phyloP scores from a whole-genome alignment of 169 alveolate species.

The Besnoitia besnoiti region DNA sequence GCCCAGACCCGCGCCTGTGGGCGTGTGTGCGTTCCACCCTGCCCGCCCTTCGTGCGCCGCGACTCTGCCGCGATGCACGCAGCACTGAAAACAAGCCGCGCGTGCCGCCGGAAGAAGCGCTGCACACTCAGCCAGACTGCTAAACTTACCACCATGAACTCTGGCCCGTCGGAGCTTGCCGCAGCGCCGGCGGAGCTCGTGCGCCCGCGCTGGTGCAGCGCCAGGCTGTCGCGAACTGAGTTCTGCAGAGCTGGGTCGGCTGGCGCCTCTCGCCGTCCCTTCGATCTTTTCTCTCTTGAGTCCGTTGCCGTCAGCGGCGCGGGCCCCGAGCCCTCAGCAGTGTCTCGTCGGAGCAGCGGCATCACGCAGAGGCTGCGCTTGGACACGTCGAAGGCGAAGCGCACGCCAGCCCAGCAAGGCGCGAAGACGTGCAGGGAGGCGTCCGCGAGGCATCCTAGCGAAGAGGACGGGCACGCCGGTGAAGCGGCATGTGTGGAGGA shows the following conservation, averaged over 20 bases:
- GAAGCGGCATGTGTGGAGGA: too few species aligned
- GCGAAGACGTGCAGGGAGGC: neutral
- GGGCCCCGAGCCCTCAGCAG: neutral
- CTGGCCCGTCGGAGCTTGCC: neutral
- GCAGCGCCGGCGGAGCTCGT: neutral
- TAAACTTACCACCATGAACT: neutral
- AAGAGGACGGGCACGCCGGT: too few species aligned
- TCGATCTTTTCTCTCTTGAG: neutral
- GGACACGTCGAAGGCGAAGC: neutral
- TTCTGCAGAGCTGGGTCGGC: neutral
- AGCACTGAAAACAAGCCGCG: too few species aligned
- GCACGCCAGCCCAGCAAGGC: conserved; percentile 26
- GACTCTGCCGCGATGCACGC: too few species aligned
- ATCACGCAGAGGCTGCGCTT: neutral
- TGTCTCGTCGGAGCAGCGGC: conserved; percentile 27
- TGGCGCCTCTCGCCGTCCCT: neutral
- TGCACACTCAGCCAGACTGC: neutral
- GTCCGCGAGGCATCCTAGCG: too few species aligned
- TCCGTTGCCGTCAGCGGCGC: neutral
- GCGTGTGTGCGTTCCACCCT: too few species aligned
- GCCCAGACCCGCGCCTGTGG: too few species aligned
- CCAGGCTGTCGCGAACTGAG: neutral
- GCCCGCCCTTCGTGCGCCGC: too few species aligned
- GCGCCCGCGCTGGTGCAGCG: neutral
- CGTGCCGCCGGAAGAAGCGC: neutral